Evolutionary conservation across 495 filamentous ascomycete species (phyloP), one percentile per base, ranked within the genome.

Genomic region (Trichoderma erinaceum): DNA sequence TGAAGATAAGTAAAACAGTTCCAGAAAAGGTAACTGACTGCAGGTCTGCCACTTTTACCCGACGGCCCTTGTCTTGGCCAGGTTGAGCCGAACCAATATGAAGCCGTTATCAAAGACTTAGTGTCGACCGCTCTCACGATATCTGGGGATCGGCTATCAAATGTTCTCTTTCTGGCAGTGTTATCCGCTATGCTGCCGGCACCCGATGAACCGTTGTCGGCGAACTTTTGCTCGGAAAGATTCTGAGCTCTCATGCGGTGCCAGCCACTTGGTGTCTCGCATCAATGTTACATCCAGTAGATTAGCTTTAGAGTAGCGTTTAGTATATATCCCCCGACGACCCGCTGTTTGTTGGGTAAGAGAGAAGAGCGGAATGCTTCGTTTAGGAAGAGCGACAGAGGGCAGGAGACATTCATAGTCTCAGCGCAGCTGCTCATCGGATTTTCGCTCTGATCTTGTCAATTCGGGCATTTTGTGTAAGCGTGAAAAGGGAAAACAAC

Each of bases 21-120:
- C 56, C 56, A 25, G 13, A 61, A 61, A 61, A 2, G 56, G 23
- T 13, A 61, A 61, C n/a, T 21, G 13, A 32, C 11, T 29, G 56
- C 25, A 61, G 13, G 25, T 61, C 56, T 32, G 27, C 56, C 56
- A 61, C 56, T 61, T 61, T 61, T 61, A 61, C 23, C 56, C 56
- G 56, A 27, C 23, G 23, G 27, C 2, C 11, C 27, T 13, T 23
- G 25, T 6, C 56, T 56, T 61, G 56, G 56, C 56, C 16, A 32
- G 27, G 56, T 29, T 15, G 7, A 18, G n/a, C 8, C 29, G 27
- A 38, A 25, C 56, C 56, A 61, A 61, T 61, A 7, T 32, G 13
- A 12, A 21, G 13, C n/a, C 44, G n/a, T 48, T 48, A n/a, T 15
- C 13, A 25, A 61, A 21, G 48, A 23, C 21, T 25, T 52, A 10